phyloP scores from a whole-genome alignment of 257 asterid genomes.

The Capsicum chinense region DNA sequence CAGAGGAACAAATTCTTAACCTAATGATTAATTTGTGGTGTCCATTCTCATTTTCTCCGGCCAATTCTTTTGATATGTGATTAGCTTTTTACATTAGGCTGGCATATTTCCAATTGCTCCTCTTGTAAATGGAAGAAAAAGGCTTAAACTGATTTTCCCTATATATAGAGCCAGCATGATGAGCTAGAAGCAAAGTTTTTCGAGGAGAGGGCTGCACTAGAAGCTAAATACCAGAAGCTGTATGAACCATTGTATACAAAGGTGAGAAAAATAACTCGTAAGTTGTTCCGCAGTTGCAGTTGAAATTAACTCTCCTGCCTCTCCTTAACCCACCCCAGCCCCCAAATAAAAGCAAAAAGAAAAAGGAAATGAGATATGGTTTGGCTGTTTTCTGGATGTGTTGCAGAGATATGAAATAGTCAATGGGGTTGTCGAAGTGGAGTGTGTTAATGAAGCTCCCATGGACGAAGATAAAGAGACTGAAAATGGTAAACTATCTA shows the following conservation, averaged over 20 bases:
- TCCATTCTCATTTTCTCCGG: not conserved
- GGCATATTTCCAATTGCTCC: not conserved
- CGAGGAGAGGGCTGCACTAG: slow-evolving; percentile 80
- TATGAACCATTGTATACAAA: slow-evolving; percentile 69
- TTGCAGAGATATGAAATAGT: slow-evolving; percentile 81
- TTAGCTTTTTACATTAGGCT: not conserved
- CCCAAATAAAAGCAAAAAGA: no score
- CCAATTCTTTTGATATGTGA: not conserved
- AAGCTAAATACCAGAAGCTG: slow-evolving; percentile 76
- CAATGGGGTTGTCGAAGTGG: slow-evolving; percentile 77
- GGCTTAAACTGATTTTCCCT: slow-evolving; percentile 22
- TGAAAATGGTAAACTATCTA: slow-evolving; percentile 49
- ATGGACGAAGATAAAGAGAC: slow-evolving; percentile 43
- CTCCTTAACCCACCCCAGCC: not conserved
- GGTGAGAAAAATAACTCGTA: slow-evolving; percentile 38
- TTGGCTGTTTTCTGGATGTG: slow-evolving; percentile 5
- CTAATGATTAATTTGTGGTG: slow-evolving; percentile 10
- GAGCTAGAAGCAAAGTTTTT: slow-evolving; percentile 73
- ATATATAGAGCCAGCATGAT: slow-evolving; percentile 66
- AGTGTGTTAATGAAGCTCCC: slow-evolving; percentile 54
- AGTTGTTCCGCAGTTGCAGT: not conserved
- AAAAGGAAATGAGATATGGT: not conserved
- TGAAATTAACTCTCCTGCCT: not conserved
- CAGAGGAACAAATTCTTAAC: not conserved
- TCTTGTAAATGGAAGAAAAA: not conserved